Evolutionary conservation across 352 stramenopile genomes (phyloP).

Genomic region (Phytophthora parvispora): DNA sequence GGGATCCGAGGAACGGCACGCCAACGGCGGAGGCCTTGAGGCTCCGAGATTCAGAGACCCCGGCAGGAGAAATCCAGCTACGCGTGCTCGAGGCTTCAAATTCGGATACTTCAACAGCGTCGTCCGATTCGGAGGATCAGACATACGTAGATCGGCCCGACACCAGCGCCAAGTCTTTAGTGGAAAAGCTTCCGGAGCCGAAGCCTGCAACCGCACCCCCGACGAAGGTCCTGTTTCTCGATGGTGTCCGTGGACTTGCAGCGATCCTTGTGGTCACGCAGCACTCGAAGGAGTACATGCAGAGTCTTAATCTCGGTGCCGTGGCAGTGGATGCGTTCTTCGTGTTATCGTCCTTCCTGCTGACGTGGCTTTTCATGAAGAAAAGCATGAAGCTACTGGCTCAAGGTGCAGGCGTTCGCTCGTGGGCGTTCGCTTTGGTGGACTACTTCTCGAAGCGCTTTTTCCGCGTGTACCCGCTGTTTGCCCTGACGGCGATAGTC

Average conservation of each 20-base stretch:
- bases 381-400: slow-evolving; percentile 40
- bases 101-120: slow-evolving; percentile 15
- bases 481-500: slow-evolving; percentile 37
- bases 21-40: slow-evolving; percentile 16
- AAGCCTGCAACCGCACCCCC: slow-evolving; percentile 7
- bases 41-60: slow-evolving; percentile 13
- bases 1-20: slow-evolving; percentile 18
- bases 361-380: slow-evolving; percentile 54
- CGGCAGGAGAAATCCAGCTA: slow-evolving; percentile 19
- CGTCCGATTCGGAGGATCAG: slow-evolving; percentile 21
- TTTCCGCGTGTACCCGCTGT: slow-evolving; percentile 69
- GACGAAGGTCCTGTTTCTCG: slow-evolving; percentile 41
- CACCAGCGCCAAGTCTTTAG: slow-evolving; percentile 9
- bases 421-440: slow-evolving; percentile 28
- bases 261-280: slow-evolving; percentile 43
- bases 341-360: slow-evolving; percentile 56
- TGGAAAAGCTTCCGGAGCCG: slow-evolving; percentile 6
- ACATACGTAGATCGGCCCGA: slow-evolving; percentile 15
- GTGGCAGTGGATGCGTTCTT: slow-evolving; percentile 55
- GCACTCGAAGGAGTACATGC: slow-evolving; percentile 42
- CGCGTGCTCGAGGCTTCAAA: slow-evolving; percentile 12
- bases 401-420: slow-evolving; percentile 19
- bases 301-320: slow-evolving; percentile 32
- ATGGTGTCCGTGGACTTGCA: slow-evolving; percentile 52
- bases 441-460: slow-evolving; percentile 67